Evolutionary conservation across 345 rosid species (phyloP), one percentile per base, ranked within the genome.

Genomic region (Aegle marmelos): DNA sequence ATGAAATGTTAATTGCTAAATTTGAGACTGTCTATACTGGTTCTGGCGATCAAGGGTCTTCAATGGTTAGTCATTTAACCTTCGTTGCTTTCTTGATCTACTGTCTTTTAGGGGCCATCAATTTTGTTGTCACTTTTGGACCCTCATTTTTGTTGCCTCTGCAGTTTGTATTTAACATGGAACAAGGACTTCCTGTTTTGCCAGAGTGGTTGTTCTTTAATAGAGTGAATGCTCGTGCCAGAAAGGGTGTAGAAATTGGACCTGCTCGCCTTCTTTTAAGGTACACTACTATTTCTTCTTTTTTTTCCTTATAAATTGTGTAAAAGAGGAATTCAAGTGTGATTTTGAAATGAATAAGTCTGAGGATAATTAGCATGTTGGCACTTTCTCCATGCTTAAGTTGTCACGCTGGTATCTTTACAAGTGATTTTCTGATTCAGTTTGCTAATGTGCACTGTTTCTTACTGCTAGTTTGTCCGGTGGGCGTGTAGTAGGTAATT

Each of bases 401-500:
- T 69, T 77, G 25, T 78, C 58, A 33, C 34, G 60, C 11, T 53
- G 57, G 22, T 17, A 53, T 53, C 2, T 16, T 4, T 17, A 7
- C 63, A 17, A 34, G 57, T 9, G 25, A 54, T 75, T 33, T 34
- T 70, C 48, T 76, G 48, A n/a, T 62, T 62, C 79, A 76, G 63
- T 77, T 70, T 79, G 78, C 77, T 83, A 66, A 78, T 61, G 28
- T 67, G 56, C 71, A 69, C 76, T 81, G 59, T 65, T 74, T 83
- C 61, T 70, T 33, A 31, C 80, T 74, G 79, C 67, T 78, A 96
- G 99, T 79, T 78, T 96, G 80, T 91, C 98, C 14, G 98, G 97
- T 79, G 98, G 99, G 59, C 98, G 89, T 82, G 97, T 92, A 79
- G 87, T 91, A 81, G 99, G 98, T 65, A 93, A 88, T 76, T 96